phyloP scores from a whole-genome alignment of 2,329 filamentous ascomycete species.

The Alternaria longipes region DNA sequence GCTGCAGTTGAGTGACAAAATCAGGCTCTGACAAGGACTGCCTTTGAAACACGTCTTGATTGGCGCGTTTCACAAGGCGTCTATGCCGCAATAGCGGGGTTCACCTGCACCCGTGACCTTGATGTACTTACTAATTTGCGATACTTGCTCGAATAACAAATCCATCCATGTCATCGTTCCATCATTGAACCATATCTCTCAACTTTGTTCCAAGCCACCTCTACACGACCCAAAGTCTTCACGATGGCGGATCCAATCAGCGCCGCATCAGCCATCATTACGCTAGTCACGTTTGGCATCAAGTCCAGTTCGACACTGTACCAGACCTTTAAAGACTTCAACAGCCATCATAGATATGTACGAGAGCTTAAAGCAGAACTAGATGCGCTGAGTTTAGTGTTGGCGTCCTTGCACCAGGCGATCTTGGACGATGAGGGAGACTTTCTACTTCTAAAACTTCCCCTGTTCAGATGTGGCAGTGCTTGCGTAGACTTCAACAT shows the following conservation, averaged over 20 bases:
- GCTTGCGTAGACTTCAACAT: conserved; percentile 56
- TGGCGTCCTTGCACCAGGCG: conserved; percentile 19
- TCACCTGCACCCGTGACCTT: not conserved
- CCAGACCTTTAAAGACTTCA: conserved; percentile 18
- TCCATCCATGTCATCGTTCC: not conserved
- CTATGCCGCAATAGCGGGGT: not conserved
- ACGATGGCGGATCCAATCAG: conserved; percentile 24
- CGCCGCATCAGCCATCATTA: conserved; percentile 21
- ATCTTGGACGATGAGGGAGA: conserved; percentile 15
- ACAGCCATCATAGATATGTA: conserved; percentile 22
- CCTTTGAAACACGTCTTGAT: not conserved
- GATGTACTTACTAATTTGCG: not conserved
- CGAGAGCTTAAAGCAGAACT: conserved; percentile 23
- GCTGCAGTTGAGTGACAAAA: no score
- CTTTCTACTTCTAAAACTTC: conserved; percentile 42
- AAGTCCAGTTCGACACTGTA: conserved; percentile 22
- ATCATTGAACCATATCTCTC: not conserved
- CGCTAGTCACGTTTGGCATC: conserved; percentile 20
- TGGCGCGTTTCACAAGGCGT: not conserved
- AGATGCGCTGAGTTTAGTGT: conserved; percentile 17
- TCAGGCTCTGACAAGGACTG: no score
- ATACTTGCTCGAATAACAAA: no score
- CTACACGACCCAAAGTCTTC: not conserved
- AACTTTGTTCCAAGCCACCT: not conserved
- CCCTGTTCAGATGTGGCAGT: conserved; percentile 54